Percentiles rank a stretch among this genome's conserved stretches.
These are phyloP conservation scores for Mrakia frigida DNA, from an alignment of 768 basidiomycete species.

Conservation along the genomic window DNA sequence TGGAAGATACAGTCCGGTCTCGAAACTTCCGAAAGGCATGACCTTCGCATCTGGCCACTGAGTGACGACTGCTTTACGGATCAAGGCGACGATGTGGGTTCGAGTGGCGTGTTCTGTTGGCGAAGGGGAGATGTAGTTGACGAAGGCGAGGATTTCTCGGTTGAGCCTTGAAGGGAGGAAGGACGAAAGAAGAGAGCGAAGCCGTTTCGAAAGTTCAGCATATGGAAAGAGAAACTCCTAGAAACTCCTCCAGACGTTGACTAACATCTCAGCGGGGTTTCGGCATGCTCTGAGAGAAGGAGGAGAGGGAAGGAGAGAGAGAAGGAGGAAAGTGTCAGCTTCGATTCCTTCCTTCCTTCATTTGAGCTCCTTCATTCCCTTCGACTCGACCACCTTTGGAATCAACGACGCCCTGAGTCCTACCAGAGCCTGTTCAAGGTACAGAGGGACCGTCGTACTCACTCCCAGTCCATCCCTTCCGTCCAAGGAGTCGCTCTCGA, in stretches of 20 bases:
- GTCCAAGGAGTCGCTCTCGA: conserved; percentile 59
- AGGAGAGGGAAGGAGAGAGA: background rate
- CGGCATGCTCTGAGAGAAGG: conserved; percentile 48
- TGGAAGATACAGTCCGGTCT: conserved; percentile 89
- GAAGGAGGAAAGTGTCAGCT: background rate
- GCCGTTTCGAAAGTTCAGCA: background rate
- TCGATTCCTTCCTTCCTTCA: background rate
- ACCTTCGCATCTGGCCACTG: conserved; percentile 75
- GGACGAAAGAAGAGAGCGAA: background rate
- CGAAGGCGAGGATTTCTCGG: conserved; percentile 76
- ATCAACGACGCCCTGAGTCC: no score
- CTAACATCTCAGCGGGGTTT: conserved; percentile 80
- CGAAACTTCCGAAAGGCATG: conserved; percentile 83
- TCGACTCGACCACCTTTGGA: no score
- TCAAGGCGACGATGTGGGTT: conserved; percentile 62
- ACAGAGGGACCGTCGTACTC: background rate
- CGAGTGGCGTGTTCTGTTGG: conserved; percentile 79
- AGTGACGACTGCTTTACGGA: conserved; percentile 60
- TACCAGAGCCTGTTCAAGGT: no score
- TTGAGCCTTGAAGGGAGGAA: conserved; percentile 59
- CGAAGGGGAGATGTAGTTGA: conserved; percentile 80
- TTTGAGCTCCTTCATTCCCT: background rate
- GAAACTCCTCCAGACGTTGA: conserved; percentile 29
- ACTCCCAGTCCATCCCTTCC: conserved; percentile 61
- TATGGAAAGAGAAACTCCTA: background rate